Conservation (phyloP, 2,329 filamentous ascomycete genomes). For the Hypocreales sp. region DNA sequence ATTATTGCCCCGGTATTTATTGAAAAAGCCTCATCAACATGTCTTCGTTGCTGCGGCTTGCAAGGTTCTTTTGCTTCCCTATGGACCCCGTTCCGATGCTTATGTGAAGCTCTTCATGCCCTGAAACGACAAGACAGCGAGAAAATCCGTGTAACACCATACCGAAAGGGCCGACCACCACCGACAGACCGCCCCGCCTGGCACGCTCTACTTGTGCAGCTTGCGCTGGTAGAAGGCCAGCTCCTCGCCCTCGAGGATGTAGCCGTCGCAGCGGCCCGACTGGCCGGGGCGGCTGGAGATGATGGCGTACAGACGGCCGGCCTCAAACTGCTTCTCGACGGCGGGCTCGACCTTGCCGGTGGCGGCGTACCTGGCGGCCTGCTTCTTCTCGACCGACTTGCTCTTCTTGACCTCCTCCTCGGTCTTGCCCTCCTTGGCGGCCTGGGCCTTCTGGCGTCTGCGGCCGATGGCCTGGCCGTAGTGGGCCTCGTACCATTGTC, state of each 20-base stretch:
- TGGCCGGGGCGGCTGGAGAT: conserved; percentile 88
- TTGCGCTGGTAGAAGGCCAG: conserved; percentile 99
- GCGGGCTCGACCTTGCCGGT: conserved; percentile 83
- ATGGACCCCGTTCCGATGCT: conserved; percentile 23
- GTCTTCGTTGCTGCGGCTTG: conserved; percentile 16
- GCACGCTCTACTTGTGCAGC: conserved; percentile 76
- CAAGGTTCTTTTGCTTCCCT: conserved; percentile 21
- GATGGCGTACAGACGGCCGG: conserved; percentile 90
- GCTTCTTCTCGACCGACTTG: conserved; percentile 93
- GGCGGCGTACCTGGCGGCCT: conserved; percentile 68
- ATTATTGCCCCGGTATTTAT: too few relatives aligned
- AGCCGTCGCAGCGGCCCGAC: conserved; percentile 91
- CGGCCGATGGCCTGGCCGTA: conserved; percentile 86
- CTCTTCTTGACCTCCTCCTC: conserved; percentile 76
- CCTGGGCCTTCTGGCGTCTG: conserved; percentile 72
- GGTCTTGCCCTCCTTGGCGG: conserved; percentile 41
- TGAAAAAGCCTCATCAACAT: conserved; percentile 1
- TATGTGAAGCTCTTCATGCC: conserved; percentile 20
- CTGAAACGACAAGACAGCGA: conserved; percentile 17
- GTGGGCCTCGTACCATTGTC: conserved; percentile 99
- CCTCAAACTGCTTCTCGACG: conserved; percentile 98
- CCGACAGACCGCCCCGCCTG: conserved; percentile 4
- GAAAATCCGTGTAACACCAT: conserved; percentile 23
- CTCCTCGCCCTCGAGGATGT: conserved; percentile 98
- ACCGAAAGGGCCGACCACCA: conserved; percentile 11